These are phyloP conservation scores for Warburgia ugandensis DNA, from an alignment of 164 flowering plant genomes.

Conservation along the genomic window DNA sequence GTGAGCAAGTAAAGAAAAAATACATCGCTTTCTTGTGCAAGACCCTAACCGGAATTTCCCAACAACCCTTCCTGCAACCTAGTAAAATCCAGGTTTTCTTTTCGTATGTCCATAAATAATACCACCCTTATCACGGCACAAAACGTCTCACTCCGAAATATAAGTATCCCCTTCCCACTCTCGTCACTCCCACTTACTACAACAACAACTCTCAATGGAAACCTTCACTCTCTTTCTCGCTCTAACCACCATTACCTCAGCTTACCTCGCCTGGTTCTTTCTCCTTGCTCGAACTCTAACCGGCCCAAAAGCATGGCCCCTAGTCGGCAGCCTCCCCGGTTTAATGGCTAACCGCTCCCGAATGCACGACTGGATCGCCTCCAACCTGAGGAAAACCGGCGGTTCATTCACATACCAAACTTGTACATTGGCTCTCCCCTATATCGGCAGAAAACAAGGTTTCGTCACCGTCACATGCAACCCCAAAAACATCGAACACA, in stretches of 20 bases:
- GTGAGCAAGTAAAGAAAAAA: no score
- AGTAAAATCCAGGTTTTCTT: not conserved
- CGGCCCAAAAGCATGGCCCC: constrained; percentile 66
- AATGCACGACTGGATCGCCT: constrained; percentile 80
- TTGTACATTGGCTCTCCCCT: constrained; percentile 48
- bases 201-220: constrained; percentile 34
- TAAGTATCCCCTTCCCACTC: no score
- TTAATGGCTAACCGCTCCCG: constrained; percentile 47
- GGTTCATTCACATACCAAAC: constrained; percentile 71
- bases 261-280: constrained; percentile 64
- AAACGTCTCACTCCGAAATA: no score
- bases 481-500: constrained; percentile 78
- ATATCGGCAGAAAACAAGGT: constrained; percentile 50
- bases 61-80: constrained; percentile 1
- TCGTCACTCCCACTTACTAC: not conserved
- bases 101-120: no score
- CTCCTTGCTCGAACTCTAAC: constrained; percentile 36
- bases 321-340: constrained; percentile 64
- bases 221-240: constrained; percentile 15
- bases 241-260: constrained; percentile 19
- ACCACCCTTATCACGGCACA: no score
- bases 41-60: constrained; percentile 1
- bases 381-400: constrained; percentile 41
- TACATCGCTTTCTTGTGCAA: not conserved
- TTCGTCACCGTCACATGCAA: constrained; percentile 73